Evolutionary conservation across 768 basidiomycete genomes (phyloP).

Genomic region (Mycena metata): DNA sequence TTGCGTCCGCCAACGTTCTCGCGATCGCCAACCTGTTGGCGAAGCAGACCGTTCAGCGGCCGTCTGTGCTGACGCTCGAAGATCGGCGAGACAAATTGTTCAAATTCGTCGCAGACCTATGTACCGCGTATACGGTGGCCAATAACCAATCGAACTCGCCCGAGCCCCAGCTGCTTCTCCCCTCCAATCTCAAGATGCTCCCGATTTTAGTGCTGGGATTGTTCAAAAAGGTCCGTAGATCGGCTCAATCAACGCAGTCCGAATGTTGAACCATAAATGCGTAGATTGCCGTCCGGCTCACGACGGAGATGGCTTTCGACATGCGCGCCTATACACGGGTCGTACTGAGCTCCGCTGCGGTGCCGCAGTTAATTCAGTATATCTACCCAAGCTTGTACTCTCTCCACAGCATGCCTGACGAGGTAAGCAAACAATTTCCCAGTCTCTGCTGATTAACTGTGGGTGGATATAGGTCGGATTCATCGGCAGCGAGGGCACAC

Average conservation of each 20-base stretch:
- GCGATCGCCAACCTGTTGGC: constrained; percentile 67
- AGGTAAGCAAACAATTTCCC: neutral
- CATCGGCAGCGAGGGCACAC: constrained; percentile 51
- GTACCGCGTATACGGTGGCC: constrained; percentile 56
- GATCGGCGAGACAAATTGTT: constrained; percentile 69
- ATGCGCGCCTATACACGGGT: constrained; percentile 64
- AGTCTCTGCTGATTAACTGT: too few relatives aligned
- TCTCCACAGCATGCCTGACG: constrained; percentile 64
- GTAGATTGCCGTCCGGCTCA: constrained; percentile 61
- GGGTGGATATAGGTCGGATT: constrained; percentile 24
- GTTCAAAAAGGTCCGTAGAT: constrained; percentile 58
- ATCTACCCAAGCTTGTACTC: constrained; percentile 67
- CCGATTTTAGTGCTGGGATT: constrained; percentile 62
- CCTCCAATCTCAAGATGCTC: constrained; percentile 63
- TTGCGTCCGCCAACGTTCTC: constrained; percentile 68
- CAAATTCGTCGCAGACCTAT: constrained; percentile 66
- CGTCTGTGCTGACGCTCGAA: constrained; percentile 66
- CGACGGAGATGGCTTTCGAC: too few relatives aligned
- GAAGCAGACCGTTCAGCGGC: constrained; percentile 72
- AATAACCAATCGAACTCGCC: constrained; percentile 47
- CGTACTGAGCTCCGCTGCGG: constrained; percentile 60
- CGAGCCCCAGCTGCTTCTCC: constrained; percentile 53
- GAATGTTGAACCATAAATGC: neutral
- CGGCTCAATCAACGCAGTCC: neutral
- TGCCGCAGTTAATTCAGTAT: constrained; percentile 62